phyloP scores from a whole-genome alignment of 75 land plant genomes.

The Pinus tabuliformis region DNA sequence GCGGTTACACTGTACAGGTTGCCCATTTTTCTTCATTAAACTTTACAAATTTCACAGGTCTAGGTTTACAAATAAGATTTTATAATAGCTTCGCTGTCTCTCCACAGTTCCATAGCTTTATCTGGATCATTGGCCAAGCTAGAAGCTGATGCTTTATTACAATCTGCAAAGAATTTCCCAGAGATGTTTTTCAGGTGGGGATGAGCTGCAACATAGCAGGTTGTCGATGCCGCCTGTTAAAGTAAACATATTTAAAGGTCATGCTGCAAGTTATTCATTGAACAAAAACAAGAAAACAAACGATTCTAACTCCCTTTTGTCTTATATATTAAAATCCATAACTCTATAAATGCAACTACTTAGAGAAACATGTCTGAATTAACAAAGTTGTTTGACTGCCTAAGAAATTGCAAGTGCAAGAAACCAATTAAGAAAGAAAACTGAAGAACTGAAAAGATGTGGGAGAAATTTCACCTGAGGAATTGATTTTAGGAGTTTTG shows the following conservation, averaged over 20 bases:
- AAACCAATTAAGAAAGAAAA: too few relatives aligned
- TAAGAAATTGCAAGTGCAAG: neutral
- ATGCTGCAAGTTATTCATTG: neutral
- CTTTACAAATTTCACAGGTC: neutral
- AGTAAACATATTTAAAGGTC: too few relatives aligned
- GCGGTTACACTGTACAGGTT: too few relatives aligned
- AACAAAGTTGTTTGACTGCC: neutral
- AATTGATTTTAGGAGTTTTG: slow-evolving; percentile 64
- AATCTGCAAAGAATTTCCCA: slow-evolving; percentile 83
- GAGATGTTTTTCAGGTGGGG: slow-evolving; percentile 42
- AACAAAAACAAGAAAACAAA: neutral
- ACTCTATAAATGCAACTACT: neutral
- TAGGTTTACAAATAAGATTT: neutral
- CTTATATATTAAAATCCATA: neutral
- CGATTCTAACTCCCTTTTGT: neutral
- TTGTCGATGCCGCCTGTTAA: slow-evolving; percentile 86
- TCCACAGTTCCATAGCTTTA: slow-evolving; percentile 55
- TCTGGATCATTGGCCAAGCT: slow-evolving; percentile 21
- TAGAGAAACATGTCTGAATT: neutral
- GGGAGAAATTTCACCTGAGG: slow-evolving; percentile 40
- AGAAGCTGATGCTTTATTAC: slow-evolving; percentile 59
- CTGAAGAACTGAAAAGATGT: too few relatives aligned
- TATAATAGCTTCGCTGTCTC: slow-evolving; percentile 34
- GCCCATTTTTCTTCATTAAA: too few relatives aligned
- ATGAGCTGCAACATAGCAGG: slow-evolving; percentile 84